Conservation (phyloP, 2,329 filamentous ascomycete species). For the Exophiala sp. region DNA sequence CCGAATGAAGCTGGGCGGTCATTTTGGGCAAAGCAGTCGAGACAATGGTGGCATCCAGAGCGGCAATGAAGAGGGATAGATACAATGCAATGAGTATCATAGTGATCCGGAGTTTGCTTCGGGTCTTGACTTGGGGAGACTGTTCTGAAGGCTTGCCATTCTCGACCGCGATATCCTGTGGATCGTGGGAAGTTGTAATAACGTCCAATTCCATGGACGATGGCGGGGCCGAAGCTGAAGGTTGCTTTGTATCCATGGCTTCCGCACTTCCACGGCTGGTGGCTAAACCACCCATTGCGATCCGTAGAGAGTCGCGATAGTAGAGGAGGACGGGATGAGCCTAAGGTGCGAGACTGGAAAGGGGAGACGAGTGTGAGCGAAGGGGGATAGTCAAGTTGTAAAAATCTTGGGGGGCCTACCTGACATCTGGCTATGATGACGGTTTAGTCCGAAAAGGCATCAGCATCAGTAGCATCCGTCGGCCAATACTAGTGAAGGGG, state of each 20-base stretch:
- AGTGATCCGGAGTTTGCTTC: conserved; percentile 23
- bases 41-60: conserved; percentile 33
- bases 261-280: not conserved
- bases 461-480: no score
- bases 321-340: no score
- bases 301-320: no score
- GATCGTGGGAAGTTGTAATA: conserved; percentile 2
- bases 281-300: no score
- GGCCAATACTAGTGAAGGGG: no score
- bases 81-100: conserved; percentile 29
- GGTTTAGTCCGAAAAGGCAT: no score
- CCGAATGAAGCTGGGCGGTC: conserved; percentile 50
- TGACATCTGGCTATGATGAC: no score
- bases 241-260: conserved; percentile 1
- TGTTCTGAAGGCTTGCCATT: not conserved
- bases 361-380: no score
- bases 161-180: conserved; percentile 9
- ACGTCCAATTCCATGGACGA: conserved; percentile 6
- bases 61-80: conserved; percentile 30
- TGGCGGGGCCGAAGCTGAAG: not conserved
- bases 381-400: no score
- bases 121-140: conserved; percentile 34
- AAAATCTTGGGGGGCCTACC: no score
- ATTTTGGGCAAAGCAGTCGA: conserved; percentile 34
- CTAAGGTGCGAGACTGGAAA: no score